phyloP scores from a whole-genome alignment of 1,139 yeast species.

The Candida tunisiensis region DNA sequence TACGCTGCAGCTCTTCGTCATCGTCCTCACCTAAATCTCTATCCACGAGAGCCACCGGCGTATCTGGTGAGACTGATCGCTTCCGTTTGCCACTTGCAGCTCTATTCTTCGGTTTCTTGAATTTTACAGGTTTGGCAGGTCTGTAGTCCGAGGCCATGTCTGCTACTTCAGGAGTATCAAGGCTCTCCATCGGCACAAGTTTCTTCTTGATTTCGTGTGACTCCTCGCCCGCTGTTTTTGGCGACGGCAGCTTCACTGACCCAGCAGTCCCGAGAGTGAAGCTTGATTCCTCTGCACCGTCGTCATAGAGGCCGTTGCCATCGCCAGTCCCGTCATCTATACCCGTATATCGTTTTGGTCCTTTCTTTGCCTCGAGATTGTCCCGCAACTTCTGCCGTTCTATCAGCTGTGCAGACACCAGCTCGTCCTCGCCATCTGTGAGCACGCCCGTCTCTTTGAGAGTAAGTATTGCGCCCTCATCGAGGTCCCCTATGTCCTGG shows the following conservation, averaged over 20 bases:
- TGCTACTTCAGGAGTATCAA: slow-evolving; percentile 3
- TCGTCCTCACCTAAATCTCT: background rate
- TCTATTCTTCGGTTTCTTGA: slow-evolving; percentile 27
- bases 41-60: background rate
- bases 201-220: slow-evolving; percentile 1
- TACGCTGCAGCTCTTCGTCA: slow-evolving; percentile 19
- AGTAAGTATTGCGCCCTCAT: slow-evolving; percentile 41
- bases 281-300: slow-evolving; percentile 10
- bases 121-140: slow-evolving; percentile 24
- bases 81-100: background rate
- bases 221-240: slow-evolving; percentile 1
- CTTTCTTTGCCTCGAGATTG: slow-evolving; percentile 14
- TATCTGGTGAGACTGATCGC: background rate
- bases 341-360: slow-evolving; percentile 10
- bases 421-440: slow-evolving; percentile 31
- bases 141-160: slow-evolving; percentile 10
- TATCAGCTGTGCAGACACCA: slow-evolving; percentile 29
- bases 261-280: background rate
- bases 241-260: too few species aligned
- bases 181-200: slow-evolving; percentile 7
- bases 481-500: slow-evolving; percentile 23
- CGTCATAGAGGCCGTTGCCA: slow-evolving; percentile 9
- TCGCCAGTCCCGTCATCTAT: slow-evolving; percentile 14
- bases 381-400: slow-evolving; percentile 18
- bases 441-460: slow-evolving; percentile 41